Evolutionary conservation across 306 rosid species (phyloP), one percentile per base, ranked within the genome.

Genomic region (Begonia loranthoides): DNA sequence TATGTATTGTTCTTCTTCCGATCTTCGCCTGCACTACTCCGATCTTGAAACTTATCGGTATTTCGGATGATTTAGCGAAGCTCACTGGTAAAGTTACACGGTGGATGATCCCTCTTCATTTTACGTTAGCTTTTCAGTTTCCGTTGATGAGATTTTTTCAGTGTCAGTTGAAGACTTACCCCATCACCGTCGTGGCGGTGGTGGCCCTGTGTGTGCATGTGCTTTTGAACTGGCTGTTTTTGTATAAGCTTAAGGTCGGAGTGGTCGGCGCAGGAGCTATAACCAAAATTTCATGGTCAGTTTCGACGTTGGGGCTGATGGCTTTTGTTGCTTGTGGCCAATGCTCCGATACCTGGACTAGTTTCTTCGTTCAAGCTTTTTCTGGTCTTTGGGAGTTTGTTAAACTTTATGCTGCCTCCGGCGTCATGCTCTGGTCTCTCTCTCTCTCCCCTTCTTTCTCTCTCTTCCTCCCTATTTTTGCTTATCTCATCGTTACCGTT

Each of bases 321-420:
- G 52, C 58, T 43, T 84, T 81, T 53, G 14, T 76, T 9, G 19
- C 68, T 14, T 69, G 13, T 8, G 97, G 97, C 10, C 87, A 89
- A 6, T 88, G 97, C 4, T 89, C 87, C 36, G 14, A 13, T 2
- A 79, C 93, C 1, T 88, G 93, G 95, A 4, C 66, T 49, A 89
- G 97, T 14, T 88, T 84, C 70, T 88, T 95, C 14, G 12, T 55
- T 17, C 87, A 84, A 55, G 89, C 93, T 0, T 88, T 88, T 43
- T 75, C 80, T 61, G 89, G 84, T 4, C 81, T 88, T 10, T 79
- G 89, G 95, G 95, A 88, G 3, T 88, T 81, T 33, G 52, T 71
- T 2, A 79, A 71, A 55, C 85, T 84, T 36, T 88, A 95, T 9
- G 77, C 78, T 55, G 62, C 93, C 58, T 69, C 95, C 15, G 97